Conservation (phyloP, 805 yeast genomes). For the Saccharomycopsis sp. region DNA sequence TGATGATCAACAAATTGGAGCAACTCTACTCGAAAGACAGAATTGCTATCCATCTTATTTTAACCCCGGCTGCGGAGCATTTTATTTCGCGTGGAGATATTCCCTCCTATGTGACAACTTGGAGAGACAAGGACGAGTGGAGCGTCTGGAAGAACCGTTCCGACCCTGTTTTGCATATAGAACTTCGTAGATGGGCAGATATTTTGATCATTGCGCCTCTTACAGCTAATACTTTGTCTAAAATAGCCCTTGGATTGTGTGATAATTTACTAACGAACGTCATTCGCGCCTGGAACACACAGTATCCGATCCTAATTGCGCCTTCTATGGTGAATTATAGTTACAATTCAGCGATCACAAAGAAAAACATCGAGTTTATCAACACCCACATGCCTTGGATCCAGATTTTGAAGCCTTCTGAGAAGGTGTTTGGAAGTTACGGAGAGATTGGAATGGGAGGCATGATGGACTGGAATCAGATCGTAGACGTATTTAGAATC, state of each 20-base stretch:
- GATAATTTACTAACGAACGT: constrained; percentile 89
- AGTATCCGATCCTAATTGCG: constrained; percentile 81
- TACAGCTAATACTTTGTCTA: constrained; percentile 87
- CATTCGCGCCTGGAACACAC: constrained; percentile 92
- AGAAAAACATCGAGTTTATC: constrained; percentile 68
- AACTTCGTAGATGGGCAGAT: constrained; percentile 95
- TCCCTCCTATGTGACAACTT: constrained; percentile 68
- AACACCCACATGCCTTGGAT: constrained; percentile 93
- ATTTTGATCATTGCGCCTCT: constrained; percentile 88
- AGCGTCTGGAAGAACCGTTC: constrained; percentile 69
- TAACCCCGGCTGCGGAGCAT: constrained; percentile 81
- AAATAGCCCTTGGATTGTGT: constrained; percentile 84
- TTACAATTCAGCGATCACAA: constrained; percentile 83
- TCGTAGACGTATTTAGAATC: constrained; percentile 48
- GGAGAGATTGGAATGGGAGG: constrained; percentile 99
- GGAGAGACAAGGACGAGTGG: constrained; percentile 98
- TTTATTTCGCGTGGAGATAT: constrained; percentile 53
- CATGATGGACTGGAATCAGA: constrained; percentile 96
- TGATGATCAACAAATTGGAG: constrained; percentile 73
- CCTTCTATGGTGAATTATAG: constrained; percentile 96
- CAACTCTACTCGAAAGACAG: constrained; percentile 70
- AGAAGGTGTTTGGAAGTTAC: constrained; percentile 84
- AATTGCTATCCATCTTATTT: constrained; percentile 77
- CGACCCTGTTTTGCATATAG: constrained; percentile 94
- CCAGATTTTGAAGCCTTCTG: constrained; percentile 89